Base-by-base conservation (phyloP, 2,329 filamentous ascomycete genomes). In the Mycosphaerella sp. region DNA sequence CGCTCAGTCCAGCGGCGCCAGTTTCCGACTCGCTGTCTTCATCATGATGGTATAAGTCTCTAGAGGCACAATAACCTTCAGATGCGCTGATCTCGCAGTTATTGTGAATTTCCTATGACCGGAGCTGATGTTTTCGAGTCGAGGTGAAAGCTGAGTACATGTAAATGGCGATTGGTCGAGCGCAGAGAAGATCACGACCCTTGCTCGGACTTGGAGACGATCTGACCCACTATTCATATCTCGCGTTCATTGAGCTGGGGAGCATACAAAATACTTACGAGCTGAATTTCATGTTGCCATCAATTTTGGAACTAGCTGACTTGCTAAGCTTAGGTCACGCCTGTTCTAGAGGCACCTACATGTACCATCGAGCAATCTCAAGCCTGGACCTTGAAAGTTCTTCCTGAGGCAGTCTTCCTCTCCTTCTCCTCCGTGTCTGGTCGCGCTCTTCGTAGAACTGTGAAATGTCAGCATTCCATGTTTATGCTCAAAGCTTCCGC, bases 381-480 rank as follows among this genome's bases (percentile, higher is more conserved):
- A 43, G 58, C 75, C 61, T 83, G 80, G 17, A 83, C 80, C 62
- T 78, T 78, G 81, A 98, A 98, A 39, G 90, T 95, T 64, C 93
- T 82, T 59, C 93, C 93, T 69, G 89, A 97, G 41, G 94, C 93
- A 51, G 93, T 98, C 82, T 98, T 98, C 66, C 88, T 85, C 74
- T 98, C 94, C 75, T 91, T 91, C 73, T 97, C 93, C 72, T 97
- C 91, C 63, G 85, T 89, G 69, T 98, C 93, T 39, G 93, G 94
- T 64, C 93, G 81, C 54, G 93, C 93, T 74, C 94, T 83, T 69
- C 94, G 91, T 59, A 98, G 80, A n/a, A 98, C 91, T 95, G 64
- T 28, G 55, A 17, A 6, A 12, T 32, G 41, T 53, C 25, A 50
- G 48, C 35, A n/a, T 16, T 28, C 7, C 3, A 25, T 25, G 21